Evolutionary conservation across 257 asterid genomes (phyloP).

Genomic region (Solanum habrochaites): DNA sequence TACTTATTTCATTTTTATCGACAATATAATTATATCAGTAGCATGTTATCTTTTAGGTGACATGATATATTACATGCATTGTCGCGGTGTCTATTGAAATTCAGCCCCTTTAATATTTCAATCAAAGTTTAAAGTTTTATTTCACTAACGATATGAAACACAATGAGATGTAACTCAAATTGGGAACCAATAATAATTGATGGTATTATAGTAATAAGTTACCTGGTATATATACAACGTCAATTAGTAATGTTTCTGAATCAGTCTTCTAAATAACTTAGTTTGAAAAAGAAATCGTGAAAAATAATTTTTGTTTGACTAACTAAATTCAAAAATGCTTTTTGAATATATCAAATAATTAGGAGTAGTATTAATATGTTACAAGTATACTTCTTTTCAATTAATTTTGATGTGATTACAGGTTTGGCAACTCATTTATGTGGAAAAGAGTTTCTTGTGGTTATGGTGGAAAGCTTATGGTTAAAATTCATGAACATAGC

Average conservation of each 20-base stretch:
- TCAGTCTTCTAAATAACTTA: neutral
- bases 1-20: neutral
- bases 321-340: neutral
- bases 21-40: neutral
- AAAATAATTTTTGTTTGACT: neutral
- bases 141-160: neutral
- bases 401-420: neutral
- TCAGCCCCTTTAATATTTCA: neutral
- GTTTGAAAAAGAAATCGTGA: neutral
- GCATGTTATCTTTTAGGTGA: neutral
- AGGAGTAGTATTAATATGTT: too few species aligned
- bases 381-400: neutral
- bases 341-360: neutral
- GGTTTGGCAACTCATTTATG: neutral
- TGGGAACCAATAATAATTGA: neutral
- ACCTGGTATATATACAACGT: neutral
- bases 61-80: neutral
- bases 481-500: conserved; percentile 5
- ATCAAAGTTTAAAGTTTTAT: neutral
- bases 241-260: too few species aligned
- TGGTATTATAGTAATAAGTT: neutral
- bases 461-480: neutral
- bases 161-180: neutral
- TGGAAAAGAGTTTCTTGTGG: neutral
- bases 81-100: neutral